phyloP scores from a whole-genome alignment of 2,329 filamentous ascomycete species.

The Akanthomyces muscarius region DNA sequence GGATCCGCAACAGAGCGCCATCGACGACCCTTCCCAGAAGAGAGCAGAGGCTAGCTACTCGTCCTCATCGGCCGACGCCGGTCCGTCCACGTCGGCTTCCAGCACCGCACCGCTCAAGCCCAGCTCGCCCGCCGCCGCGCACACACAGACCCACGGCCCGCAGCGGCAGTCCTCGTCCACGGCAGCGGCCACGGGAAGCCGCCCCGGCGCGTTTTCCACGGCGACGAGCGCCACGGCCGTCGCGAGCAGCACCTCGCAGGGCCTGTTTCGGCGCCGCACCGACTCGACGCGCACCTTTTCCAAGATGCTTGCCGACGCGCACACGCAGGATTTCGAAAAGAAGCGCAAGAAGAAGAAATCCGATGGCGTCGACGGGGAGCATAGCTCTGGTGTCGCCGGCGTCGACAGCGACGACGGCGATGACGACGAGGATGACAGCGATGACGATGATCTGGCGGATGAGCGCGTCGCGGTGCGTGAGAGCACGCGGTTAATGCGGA shows the following conservation, averaged over 20 bases:
- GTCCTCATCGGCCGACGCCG: neutral
- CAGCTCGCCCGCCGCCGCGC: neutral
- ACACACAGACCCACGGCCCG: neutral
- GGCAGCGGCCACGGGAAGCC: no score
- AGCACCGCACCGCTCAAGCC: slow-evolving; percentile 1
- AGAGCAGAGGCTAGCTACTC: neutral
- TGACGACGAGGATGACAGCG: slow-evolving; percentile 33
- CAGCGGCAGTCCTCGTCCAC: neutral
- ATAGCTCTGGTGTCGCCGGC: slow-evolving; percentile 14
- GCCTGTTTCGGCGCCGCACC: slow-evolving; percentile 30
- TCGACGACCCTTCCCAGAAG: neutral
- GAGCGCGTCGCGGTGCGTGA: slow-evolving; percentile 19
- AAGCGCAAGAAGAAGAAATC: slow-evolving; percentile 43
- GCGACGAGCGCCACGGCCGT: slow-evolving; percentile 23
- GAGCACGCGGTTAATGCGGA: neutral
- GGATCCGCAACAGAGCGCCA: slow-evolving; percentile 19
- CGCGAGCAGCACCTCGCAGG: slow-evolving; percentile 19
- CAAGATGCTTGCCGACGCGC: slow-evolving; percentile 74
- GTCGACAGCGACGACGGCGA: slow-evolving; percentile 36
- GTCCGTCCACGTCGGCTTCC: neutral
- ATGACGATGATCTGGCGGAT: slow-evolving; percentile 27
- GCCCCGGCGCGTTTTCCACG: slow-evolving; percentile 12
- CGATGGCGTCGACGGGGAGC: neutral
- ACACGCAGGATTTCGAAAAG: slow-evolving; percentile 89
- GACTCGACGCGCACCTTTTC: slow-evolving; percentile 40